Percentiles rank a stretch among this genome's conserved stretches.
Conservation (phyloP, 164 flowering plant genomes). For the Magnolia kwangsiensis region DNA sequence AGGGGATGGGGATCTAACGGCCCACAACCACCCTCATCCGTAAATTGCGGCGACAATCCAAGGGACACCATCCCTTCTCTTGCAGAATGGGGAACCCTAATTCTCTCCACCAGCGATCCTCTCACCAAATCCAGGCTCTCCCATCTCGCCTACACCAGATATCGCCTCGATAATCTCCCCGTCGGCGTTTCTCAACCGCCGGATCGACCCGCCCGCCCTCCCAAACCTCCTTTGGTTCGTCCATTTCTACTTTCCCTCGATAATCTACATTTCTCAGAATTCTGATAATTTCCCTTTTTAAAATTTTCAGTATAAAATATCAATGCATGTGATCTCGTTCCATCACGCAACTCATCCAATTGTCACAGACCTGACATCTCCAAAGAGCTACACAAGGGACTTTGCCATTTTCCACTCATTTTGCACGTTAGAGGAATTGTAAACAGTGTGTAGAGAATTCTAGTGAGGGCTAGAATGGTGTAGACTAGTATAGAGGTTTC, state of each 20-base stretch:
- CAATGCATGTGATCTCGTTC: too few species aligned
- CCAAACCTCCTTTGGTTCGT: constrained; percentile 63
- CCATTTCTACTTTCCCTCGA: not conserved
- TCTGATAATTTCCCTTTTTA: too few species aligned
- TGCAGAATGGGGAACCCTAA: constrained; percentile 71
- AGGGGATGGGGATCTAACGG: constrained; percentile 73
- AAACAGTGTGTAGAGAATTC: too few species aligned
- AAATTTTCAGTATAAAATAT: too few species aligned
- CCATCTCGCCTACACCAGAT: constrained; percentile 65
- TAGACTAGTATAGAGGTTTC: too few species aligned
- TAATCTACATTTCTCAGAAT: not conserved
- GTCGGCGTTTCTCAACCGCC: constrained; percentile 62
- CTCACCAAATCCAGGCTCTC: constrained; percentile 64
- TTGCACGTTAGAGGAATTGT: too few species aligned
- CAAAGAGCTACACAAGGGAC: too few species aligned
- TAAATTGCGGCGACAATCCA: constrained; percentile 10
- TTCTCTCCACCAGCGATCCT: constrained; percentile 86
- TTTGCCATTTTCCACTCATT: too few species aligned
- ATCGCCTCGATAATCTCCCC: constrained; percentile 49
- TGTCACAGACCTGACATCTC: too few species aligned
- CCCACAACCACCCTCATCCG: constrained; percentile 30
- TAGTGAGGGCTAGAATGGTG: too few species aligned
- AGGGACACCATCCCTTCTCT: constrained; percentile 46
- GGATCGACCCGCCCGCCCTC: constrained; percentile 66
- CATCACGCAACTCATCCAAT: too few species aligned